Evolutionary conservation across 1,284 basidiomycete genomes (phyloP).

Genomic region (Fomitiporia mediterranea): DNA sequence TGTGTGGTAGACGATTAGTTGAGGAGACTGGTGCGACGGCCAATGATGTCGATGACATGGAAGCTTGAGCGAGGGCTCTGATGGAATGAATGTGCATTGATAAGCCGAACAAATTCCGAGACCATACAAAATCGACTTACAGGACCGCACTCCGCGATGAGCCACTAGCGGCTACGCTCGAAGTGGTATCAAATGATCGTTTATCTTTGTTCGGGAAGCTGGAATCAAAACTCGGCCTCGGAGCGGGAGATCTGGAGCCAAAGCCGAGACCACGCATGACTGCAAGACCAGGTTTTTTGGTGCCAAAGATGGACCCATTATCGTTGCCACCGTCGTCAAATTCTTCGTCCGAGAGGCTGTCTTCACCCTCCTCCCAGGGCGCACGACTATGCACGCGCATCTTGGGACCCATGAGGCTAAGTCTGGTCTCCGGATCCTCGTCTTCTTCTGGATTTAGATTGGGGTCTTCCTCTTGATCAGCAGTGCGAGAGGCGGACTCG

Average conservation of each 20-base stretch:
- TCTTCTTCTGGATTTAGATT: conserved; percentile 31
- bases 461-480: conserved; percentile 26
- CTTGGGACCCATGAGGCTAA: conserved; percentile 71
- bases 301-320: conserved; percentile 26
- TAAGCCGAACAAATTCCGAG: conserved; percentile 9
- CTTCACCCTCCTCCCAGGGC: conserved; percentile 69
- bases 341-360: conserved; percentile 41
- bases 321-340: conserved; percentile 35
- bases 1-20: conserved; percentile 33
- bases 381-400: conserved; percentile 75
- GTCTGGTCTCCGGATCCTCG: conserved; percentile 38
- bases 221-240: conserved; percentile 57
- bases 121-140: conserved; percentile 36
- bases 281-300: conserved; percentile 24
- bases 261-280: conserved; percentile 20
- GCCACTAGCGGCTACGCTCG: conserved; percentile 43
- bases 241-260: conserved; percentile 17
- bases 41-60: conserved; percentile 52
- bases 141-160: conserved; percentile 47
- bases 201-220: conserved; percentile 40
- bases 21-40: conserved; percentile 31
- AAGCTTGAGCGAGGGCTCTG: conserved; percentile 52
- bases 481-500: conserved; percentile 16
- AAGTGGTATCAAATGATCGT: conserved; percentile 54
- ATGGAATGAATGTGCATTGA: not conserved